A percentile compares a stretch with the other conserved stretches of the same genome.
These are phyloP conservation scores for Dendrostoma leiphaemia DNA, from an alignment of 2,329 filamentous ascomycete species.

Conservation along the genomic window DNA sequence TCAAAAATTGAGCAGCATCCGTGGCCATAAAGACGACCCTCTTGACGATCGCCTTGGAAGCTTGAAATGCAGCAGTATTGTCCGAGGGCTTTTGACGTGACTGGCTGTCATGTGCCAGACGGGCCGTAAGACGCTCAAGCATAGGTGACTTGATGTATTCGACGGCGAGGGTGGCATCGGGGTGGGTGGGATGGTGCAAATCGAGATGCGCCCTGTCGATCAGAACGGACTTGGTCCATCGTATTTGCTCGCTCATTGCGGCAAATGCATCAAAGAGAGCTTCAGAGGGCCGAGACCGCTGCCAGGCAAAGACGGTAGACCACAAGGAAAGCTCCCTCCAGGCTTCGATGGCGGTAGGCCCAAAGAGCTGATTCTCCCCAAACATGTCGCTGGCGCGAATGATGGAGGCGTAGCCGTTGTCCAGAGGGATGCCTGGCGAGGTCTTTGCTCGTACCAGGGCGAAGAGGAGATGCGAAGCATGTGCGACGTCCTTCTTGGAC, in stretches of 20 bases:
- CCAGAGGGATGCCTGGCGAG: constrained; percentile 37
- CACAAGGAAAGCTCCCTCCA: constrained; percentile 51
- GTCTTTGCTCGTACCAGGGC: constrained; percentile 36
- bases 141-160: constrained; percentile 24
- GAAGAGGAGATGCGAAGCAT: constrained; percentile 36
- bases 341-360: constrained; percentile 35
- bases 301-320: constrained; percentile 50
- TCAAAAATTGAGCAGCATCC: constrained; percentile 47
- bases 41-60: constrained; percentile 22
- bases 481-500: neutral
- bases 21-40: constrained; percentile 38
- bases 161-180: constrained; percentile 46
- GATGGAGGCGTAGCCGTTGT: constrained; percentile 48
- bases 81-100: neutral
- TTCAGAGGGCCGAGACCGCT: constrained; percentile 43
- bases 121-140: constrained; percentile 21
- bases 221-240: constrained; percentile 32
- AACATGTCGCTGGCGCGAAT: constrained; percentile 44
- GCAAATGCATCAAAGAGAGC: constrained; percentile 52
- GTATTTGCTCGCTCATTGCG: constrained; percentile 35
- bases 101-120: constrained; percentile 25
- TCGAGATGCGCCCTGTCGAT: constrained; percentile 53
- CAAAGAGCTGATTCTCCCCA: constrained; percentile 32
- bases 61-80: constrained; percentile 21
- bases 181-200: constrained; percentile 52